Conservation (phyloP, 2,329 filamentous ascomycete species). For the Cryphonectria parasitica region DNA sequence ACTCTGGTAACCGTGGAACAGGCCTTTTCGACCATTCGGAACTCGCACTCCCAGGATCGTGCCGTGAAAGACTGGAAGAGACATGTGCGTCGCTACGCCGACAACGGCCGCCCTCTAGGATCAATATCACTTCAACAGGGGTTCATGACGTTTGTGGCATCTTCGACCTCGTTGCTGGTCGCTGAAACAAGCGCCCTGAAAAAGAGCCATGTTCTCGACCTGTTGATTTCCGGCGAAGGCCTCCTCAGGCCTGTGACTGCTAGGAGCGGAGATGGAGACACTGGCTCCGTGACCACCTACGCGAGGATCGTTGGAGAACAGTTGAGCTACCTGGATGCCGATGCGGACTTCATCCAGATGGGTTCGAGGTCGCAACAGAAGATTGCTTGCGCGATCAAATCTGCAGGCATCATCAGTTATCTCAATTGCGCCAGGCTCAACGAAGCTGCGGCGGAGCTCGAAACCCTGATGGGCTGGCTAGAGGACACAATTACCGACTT, state of each 20-base stretch:
- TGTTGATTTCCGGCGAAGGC: slow-evolving; percentile 65
- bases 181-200: slow-evolving; percentile 63
- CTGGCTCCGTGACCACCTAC: slow-evolving; percentile 63
- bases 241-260: slow-evolving; percentile 48
- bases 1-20: slow-evolving; percentile 89
- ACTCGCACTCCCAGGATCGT: slow-evolving; percentile 68
- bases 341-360: slow-evolving; percentile 86
- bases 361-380: slow-evolving; percentile 85
- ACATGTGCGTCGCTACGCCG: slow-evolving; percentile 81
- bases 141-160: slow-evolving; percentile 83
- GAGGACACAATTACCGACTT: slow-evolving; percentile 80
- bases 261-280: slow-evolving; percentile 54
- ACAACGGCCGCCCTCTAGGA: slow-evolving; percentile 78
- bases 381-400: slow-evolving; percentile 84
- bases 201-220: slow-evolving; percentile 70
- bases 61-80: slow-evolving; percentile 84
- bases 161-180: slow-evolving; percentile 75
- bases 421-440: slow-evolving; percentile 84
- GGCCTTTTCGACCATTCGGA: slow-evolving; percentile 87
- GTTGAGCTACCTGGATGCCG: slow-evolving; percentile 84
- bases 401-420: slow-evolving; percentile 78
- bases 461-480: slow-evolving; percentile 81
- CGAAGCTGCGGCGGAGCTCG: slow-evolving; percentile 78
- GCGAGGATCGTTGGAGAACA: slow-evolving; percentile 78
- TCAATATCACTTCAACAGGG: slow-evolving; percentile 89